phyloP scores from a whole-genome alignment of 148 eudicot species.

The Rhododendron vialii region DNA sequence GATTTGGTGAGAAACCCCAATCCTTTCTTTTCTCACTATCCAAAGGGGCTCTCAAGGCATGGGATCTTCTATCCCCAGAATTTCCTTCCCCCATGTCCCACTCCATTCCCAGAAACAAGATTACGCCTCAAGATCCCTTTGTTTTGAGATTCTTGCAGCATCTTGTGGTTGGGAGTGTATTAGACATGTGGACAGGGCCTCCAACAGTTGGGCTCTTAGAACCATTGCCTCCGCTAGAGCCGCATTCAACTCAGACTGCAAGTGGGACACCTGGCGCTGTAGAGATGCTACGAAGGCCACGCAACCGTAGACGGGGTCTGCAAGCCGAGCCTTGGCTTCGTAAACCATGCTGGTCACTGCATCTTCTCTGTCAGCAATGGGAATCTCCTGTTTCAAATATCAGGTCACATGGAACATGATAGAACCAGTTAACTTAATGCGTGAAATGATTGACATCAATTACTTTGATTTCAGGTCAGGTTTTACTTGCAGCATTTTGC shows the following conservation, averaged over 20 bases:
- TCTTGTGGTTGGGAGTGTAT: not conserved
- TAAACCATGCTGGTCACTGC: slow-evolving; percentile 12
- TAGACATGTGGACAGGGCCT: not conserved
- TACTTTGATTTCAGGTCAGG: not conserved
- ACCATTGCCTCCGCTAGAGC: slow-evolving; percentile 4
- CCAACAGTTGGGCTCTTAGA: not conserved
- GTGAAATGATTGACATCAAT: not conserved
- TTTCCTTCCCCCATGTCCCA: not conserved
- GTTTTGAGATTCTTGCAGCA: not conserved
- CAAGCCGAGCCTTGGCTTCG: slow-evolving; percentile 7
- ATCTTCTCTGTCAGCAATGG: slow-evolving; percentile 5
- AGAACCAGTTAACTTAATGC: not conserved
- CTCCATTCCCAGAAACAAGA: not conserved
- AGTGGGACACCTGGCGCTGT: not conserved
- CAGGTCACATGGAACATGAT: not conserved
- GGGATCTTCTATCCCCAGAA: not conserved
- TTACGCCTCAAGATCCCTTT: not conserved
- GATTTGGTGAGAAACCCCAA: not conserved
- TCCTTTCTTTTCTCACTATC: not conserved
- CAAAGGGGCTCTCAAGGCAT: not conserved
- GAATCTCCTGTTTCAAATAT: slow-evolving; percentile 4
- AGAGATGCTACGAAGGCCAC: slow-evolving; percentile 4
- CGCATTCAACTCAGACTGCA: slow-evolving; percentile 1
- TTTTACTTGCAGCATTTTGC: slow-evolving; percentile 14
- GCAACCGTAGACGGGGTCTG: slow-evolving; percentile 2